These are phyloP conservation scores for Colletotrichum limetticola DNA, from an alignment of 2,329 filamentous ascomycete species.

Conservation along the genomic window DNA sequence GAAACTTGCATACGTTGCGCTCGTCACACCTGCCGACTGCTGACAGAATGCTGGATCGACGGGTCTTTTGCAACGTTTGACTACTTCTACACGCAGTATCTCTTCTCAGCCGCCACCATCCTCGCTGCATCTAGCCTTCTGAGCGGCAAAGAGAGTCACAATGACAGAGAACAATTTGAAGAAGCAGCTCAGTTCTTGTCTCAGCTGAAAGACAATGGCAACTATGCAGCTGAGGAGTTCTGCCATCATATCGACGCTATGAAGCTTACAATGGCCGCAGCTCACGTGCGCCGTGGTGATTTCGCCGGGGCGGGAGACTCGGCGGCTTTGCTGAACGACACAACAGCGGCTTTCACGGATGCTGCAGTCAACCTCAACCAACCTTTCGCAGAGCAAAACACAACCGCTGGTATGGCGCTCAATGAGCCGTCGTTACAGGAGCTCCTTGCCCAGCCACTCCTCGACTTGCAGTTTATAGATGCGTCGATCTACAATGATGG, in stretches of 20 bases:
- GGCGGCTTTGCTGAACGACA: background rate
- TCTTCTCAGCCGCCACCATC: constrained; percentile 57
- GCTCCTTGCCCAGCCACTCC: constrained; percentile 44
- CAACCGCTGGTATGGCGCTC: constrained; percentile 48
- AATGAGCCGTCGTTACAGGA: constrained; percentile 49
- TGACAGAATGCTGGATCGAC: constrained; percentile 57
- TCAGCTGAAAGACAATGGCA: constrained; percentile 51
- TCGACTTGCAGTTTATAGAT: constrained; percentile 48
- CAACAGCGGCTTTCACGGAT: background rate
- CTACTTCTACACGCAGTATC: constrained; percentile 57
- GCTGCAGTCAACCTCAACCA: background rate
- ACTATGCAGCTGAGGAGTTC: constrained; percentile 53
- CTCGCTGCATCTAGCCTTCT: constrained; percentile 55
- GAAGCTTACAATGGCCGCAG: constrained; percentile 40
- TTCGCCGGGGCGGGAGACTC: background rate
- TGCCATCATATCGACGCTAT: constrained; percentile 52
- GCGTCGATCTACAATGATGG: constrained; percentile 35
- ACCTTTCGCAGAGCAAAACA: constrained; percentile 26
- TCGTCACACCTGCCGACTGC: constrained; percentile 53
- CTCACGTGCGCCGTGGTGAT: constrained; percentile 16
- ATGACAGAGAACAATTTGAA: constrained; percentile 53
- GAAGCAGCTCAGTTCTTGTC: constrained; percentile 49
- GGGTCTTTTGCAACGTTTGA: constrained; percentile 59
- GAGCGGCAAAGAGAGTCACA: constrained; percentile 41
- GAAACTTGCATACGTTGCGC: constrained; percentile 58